Conservation (phyloP, 306 rosid species). For the Ammopiptanthus mongolicus region DNA sequence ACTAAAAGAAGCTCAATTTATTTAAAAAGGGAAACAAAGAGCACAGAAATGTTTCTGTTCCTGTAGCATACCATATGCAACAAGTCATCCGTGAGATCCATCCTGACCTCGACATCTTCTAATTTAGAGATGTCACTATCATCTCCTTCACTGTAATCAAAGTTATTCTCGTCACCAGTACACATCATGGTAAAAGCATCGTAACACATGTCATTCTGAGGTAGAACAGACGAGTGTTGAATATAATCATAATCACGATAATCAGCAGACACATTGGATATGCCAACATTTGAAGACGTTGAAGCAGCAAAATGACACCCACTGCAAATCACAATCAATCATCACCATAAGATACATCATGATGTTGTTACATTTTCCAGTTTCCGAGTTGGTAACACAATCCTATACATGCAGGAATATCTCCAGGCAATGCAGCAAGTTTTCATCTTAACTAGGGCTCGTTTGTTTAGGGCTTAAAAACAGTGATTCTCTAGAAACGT, state of each 20-base stretch:
- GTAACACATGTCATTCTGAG: conserved; percentile 35
- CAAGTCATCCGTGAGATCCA: conserved; percentile 97
- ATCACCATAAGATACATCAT: conserved; percentile 2
- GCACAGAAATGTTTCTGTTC: not conserved
- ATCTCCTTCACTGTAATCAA: conserved; percentile 44
- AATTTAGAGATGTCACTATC: conserved; percentile 33
- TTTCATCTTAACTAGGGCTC: not conserved
- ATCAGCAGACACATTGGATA: conserved; percentile 40
- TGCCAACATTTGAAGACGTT: conserved; percentile 47
- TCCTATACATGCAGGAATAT: not conserved
- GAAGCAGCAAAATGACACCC: conserved; percentile 42
- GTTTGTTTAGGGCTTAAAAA: no score
- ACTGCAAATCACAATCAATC: conserved; percentile 41
- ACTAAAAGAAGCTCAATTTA: not conserved
- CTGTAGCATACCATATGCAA: conserved; percentile 75
- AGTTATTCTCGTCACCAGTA: conserved; percentile 31
- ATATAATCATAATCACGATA: conserved; percentile 34
- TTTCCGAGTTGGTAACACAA: conserved; percentile 13
- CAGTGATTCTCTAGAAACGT: no score
- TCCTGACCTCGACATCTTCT: conserved; percentile 71
- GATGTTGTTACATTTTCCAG: not conserved
- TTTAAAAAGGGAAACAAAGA: not conserved
- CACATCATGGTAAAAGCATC: conserved; percentile 39
- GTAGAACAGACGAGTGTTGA: conserved; percentile 36
- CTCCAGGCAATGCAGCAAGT: not conserved